Base-by-base conservation (phyloP, 495 filamentous ascomycete species). In the Penicillium canescens region DNA sequence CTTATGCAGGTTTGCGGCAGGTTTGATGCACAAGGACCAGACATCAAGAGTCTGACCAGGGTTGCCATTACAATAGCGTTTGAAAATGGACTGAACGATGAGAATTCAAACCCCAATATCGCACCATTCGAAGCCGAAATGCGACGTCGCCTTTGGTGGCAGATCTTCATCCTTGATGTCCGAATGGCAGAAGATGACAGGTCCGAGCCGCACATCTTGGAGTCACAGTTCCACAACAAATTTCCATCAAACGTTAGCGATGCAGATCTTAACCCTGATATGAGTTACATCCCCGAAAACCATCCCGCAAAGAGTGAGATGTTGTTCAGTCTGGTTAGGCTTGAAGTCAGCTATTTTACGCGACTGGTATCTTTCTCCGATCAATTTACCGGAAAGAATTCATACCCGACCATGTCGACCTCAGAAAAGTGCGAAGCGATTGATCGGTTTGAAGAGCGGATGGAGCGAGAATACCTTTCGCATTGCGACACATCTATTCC, bases 61-160 rank as follows among this genome's bases (percentile, higher is more conserved):
- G 70, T 91, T 3, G 80, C 82, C 4, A 80, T 91, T 20, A 79
- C 86, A n/a, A 86, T 90, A 53, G 86, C 83, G 4, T 80, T 89
- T 47, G 82, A 82, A 5, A 72, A 89, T 23, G 84, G 87, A 3
- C 75, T 92, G 20, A 87, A 92, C 62, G 71, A 82, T 10, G 88
- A 92, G 52, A 44, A 42, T 4, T 36, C 23, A 24, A 82, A 79
- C 7, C 68, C 69, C 1, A 68, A 84, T 45, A 82, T 87, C 28
- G 72, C 79, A 35, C 85, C 86, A 0, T 90, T 91, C 56, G 85
- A 92, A 42, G 76, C 80, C 4, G 90, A 92, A 61, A 88, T 91
- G 78, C 77, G 89, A 39, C 77, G 89, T 41, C 79, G 90, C 0
- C 66, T 92, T 7, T 94, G 89, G 83, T 90, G 88, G 83, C 81